These are phyloP conservation scores for Penicillium coffeae DNA, from an alignment of 495 filamentous ascomycete species.

Conservation along the genomic window DNA sequence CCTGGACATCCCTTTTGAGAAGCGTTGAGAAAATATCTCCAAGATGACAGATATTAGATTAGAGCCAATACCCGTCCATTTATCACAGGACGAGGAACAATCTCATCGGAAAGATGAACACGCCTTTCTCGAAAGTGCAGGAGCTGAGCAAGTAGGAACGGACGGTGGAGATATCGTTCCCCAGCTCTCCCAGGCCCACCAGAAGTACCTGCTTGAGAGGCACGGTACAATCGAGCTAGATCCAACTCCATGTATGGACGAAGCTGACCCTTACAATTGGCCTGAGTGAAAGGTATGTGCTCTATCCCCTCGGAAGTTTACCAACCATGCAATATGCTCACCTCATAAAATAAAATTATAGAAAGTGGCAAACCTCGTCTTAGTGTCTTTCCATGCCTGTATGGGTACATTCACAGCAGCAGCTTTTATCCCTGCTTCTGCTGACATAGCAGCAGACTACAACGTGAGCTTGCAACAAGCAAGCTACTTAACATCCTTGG, in stretches of 20 bases:
- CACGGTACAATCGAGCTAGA: conserved; percentile 55
- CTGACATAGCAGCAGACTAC: conserved; percentile 42
- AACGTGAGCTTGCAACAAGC: conserved; percentile 38
- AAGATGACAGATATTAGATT: too few relatives aligned
- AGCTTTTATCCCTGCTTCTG: conserved; percentile 50
- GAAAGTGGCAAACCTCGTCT: conserved; percentile 51
- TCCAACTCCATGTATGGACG: conserved; percentile 46
- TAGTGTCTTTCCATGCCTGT: conserved; percentile 53
- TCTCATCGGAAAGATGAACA: too few relatives aligned
- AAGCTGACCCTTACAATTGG: conserved; percentile 56
- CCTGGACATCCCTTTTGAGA: too few relatives aligned
- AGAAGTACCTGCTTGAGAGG: conserved; percentile 48
- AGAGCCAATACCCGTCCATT: too few relatives aligned
- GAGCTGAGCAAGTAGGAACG: too few relatives aligned
- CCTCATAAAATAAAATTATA: conserved; percentile 15
- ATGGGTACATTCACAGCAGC: conserved; percentile 56
- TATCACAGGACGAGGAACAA: too few relatives aligned
- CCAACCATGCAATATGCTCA: neutral
- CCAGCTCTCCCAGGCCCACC: too few relatives aligned
- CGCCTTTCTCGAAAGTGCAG: too few relatives aligned
- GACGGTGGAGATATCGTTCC: too few relatives aligned
- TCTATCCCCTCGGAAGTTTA: too few relatives aligned
- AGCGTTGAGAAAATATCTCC: too few relatives aligned
- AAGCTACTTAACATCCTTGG: conserved; percentile 49
- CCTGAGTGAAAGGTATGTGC: conserved; percentile 53